Evolutionary conservation across 306 rosid species (phyloP).

Genomic region (Quercus agrifolia): DNA sequence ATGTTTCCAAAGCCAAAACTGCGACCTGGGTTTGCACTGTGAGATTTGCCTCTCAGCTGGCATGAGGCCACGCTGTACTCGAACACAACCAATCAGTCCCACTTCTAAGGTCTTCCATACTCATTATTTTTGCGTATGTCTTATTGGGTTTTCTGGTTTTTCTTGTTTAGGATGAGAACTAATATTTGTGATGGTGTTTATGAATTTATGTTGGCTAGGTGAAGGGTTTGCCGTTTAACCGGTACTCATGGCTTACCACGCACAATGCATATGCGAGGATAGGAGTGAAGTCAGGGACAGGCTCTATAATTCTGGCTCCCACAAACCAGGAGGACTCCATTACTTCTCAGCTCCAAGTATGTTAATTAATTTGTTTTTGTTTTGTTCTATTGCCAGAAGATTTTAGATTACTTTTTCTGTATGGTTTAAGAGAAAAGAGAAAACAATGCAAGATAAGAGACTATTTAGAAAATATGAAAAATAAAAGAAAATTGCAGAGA

Average conservation of each 20-base stretch:
- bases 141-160: no score
- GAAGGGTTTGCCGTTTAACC: background rate
- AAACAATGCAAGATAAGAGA: background rate
- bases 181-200: background rate
- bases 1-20: no score
- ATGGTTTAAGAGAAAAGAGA: slow-evolving; percentile 23
- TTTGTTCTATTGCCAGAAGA: background rate
- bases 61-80: no score
- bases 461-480: no score
- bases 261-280: background rate
- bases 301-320: slow-evolving; percentile 57
- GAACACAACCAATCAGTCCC: no score
- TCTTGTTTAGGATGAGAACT: no score
- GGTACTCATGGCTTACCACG: background rate
- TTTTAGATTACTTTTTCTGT: background rate
- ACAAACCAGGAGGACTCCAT: slow-evolving; percentile 78
- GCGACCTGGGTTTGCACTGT: no score
- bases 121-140: no score
- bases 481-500: no score
- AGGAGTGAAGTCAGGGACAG: slow-evolving; percentile 45
- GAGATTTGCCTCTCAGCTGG: no score
- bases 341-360: slow-evolving; percentile 72
- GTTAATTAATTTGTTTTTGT: slow-evolving; percentile 21
- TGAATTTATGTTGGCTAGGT: background rate
- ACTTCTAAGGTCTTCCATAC: no score